A percentile compares a stretch with the other conserved stretches of the same genome.
phyloP scores from a whole-genome alignment of 352 stramenopile species.

The Blastocystis sp. region DNA sequence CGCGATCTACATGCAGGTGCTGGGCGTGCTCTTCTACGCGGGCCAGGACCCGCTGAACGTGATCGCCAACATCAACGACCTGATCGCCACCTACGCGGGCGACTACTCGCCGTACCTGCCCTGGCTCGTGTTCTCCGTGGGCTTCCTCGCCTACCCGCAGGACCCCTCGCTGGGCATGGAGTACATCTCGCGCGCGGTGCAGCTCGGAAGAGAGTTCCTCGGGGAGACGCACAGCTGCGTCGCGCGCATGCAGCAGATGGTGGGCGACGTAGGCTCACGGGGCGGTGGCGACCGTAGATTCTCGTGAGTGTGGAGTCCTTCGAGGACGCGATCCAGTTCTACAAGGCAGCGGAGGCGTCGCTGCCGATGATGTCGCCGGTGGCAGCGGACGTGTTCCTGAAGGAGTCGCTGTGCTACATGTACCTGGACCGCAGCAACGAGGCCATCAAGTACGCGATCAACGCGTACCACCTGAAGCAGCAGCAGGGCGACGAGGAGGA shows the following conservation, averaged over 20 bases:
- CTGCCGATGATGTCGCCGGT: neutral
- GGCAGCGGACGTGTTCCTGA: neutral
- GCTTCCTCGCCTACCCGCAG: slow-evolving; percentile 16
- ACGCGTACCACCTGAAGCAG: neutral
- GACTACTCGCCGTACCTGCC: neutral
- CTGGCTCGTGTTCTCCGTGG: slow-evolving; percentile 26
- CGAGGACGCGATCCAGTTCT: slow-evolving; percentile 28
- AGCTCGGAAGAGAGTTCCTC: neutral
- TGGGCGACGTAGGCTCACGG: neutral
- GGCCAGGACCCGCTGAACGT: slow-evolving; percentile 7
- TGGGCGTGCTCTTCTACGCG: neutral
- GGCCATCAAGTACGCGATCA: neutral
- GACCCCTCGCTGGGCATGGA: slow-evolving; percentile 38
- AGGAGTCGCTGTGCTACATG: slow-evolving; percentile 29
- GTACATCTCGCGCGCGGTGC: slow-evolving; percentile 7
- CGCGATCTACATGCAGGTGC: neutral
- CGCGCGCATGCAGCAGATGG: neutral
- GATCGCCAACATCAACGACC: slow-evolving; percentile 36
- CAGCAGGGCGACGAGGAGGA: neutral
- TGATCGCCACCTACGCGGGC: neutral
- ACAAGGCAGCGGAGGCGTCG: neutral
- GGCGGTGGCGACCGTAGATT: neutral
- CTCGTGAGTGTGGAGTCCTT: neutral
- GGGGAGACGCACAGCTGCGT: neutral
- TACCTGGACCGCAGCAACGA: neutral